Conservation (phyloP, 192 early-diverging fungal genomes). For the Dissophora ornata region DNA sequence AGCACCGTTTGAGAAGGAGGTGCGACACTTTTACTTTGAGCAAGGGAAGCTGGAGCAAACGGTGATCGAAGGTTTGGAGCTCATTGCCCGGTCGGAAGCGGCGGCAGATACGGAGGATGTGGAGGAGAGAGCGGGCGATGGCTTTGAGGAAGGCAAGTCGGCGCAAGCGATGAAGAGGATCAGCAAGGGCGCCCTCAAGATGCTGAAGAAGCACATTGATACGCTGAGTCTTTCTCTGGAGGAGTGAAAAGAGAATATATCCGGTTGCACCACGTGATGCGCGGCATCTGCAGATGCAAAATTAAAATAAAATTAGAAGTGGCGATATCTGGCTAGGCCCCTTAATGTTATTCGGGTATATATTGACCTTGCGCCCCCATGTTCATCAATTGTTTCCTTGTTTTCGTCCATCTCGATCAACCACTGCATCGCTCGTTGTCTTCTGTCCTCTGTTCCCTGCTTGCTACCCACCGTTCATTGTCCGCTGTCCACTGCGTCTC, state of each 20-base stretch:
- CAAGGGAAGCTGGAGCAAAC: constrained; percentile 37
- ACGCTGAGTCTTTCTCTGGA: constrained; percentile 34
- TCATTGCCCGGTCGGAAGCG: constrained; percentile 35
- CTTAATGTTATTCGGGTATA: too few species aligned
- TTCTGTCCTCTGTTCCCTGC: too few species aligned
- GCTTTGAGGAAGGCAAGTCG: background rate
- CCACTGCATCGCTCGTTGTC: background rate
- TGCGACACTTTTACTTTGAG: constrained; percentile 40
- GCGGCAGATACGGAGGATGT: background rate
- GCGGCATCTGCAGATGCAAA: too few species aligned
- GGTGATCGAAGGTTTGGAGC: constrained; percentile 50
- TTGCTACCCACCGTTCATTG: too few species aligned
- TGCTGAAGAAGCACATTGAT: constrained; percentile 53
- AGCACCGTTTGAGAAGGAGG: constrained; percentile 32
- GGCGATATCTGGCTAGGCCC: too few species aligned
- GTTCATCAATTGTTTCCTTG: background rate
- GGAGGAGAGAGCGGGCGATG: background rate
- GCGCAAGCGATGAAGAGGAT: constrained; percentile 13
- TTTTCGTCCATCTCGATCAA: background rate
- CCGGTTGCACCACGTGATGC: too few species aligned
- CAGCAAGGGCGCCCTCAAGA: constrained; percentile 52
- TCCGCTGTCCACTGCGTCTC: too few species aligned
- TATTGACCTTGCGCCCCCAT: background rate
- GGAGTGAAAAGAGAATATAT: constrained; percentile 15
- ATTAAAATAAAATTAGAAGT: too few species aligned